Conservation (phyloP, 2,329 filamentous ascomycete genomes). For the Diaporthe helianthi region DNA sequence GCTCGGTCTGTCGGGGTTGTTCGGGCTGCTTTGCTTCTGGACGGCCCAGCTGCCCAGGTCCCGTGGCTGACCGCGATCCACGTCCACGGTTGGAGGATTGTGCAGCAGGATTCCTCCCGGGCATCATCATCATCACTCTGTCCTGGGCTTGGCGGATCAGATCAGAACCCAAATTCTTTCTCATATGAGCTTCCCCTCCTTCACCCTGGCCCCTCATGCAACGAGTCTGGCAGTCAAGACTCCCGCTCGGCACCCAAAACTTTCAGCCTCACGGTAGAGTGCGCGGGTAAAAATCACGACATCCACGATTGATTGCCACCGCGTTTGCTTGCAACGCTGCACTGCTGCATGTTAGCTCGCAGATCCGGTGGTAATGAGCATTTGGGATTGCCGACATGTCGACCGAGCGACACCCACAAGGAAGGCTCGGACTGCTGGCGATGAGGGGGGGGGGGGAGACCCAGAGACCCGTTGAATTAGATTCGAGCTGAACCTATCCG, state of each 20-base stretch:
- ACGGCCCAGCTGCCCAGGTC: not conserved
- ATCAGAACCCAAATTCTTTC: slow-evolving; percentile 21
- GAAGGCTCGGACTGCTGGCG: slow-evolving; percentile 1
- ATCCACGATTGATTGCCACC: not conserved
- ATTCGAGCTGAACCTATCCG: slow-evolving; percentile 19
- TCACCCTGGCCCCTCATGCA: not conserved
- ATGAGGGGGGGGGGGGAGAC: not conserved
- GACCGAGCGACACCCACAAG: not conserved
- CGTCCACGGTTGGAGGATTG: not conserved
- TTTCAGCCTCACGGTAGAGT: slow-evolving; percentile 13
- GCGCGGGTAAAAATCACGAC: not conserved
- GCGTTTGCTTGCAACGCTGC: not conserved
- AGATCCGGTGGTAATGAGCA: not conserved
- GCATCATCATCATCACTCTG: not conserved
- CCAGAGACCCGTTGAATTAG: slow-evolving; percentile 18
- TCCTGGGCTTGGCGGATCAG: slow-evolving; percentile 10
- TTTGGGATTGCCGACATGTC: slow-evolving; percentile 19
- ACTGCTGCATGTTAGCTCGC: not conserved
- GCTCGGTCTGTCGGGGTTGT: not conserved
- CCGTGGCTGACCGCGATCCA: not conserved
- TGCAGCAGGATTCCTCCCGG: slow-evolving; percentile 4
- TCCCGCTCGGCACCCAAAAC: slow-evolving; percentile 11
- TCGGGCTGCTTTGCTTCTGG: slow-evolving; percentile 12
- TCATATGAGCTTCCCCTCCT: not conserved
- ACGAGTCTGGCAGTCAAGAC: slow-evolving; percentile 2